phyloP scores from a whole-genome alignment of 208 protist genomes.

The Acanthamoeba royreba region DNA sequence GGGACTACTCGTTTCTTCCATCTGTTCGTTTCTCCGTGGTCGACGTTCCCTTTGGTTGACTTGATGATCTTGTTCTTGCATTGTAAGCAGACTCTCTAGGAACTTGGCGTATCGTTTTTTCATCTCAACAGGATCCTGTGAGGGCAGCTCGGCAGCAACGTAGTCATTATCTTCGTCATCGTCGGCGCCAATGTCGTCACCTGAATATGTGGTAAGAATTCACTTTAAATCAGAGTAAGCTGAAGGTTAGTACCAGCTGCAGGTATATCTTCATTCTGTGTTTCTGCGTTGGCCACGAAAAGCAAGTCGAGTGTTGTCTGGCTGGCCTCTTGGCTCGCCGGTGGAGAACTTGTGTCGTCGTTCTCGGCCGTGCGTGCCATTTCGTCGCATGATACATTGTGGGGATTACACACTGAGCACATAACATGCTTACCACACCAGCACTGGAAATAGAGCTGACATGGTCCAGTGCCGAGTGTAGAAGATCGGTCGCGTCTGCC shows the following conservation, averaged over 20 bases:
- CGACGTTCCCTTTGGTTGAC: not conserved
- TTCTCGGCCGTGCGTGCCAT: not conserved
- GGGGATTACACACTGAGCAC: not conserved
- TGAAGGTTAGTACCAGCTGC: too few relatives aligned
- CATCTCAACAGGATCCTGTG: not conserved
- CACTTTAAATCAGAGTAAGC: too few relatives aligned
- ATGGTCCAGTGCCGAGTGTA: too few relatives aligned
- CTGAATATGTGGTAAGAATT: not conserved
- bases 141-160: not conserved
- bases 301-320: not conserved
- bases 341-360: not conserved
- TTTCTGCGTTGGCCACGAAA: not conserved
- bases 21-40: too few relatives aligned
- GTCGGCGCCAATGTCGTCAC: not conserved
- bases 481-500: too few relatives aligned
- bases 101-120: not conserved
- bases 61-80: not conserved
- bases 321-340: not conserved
- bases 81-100: not conserved
- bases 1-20: too few relatives aligned
- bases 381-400: not conserved
- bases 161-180: not conserved
- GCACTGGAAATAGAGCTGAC: not conserved
- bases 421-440: not conserved
- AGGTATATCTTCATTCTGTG: too few relatives aligned